Evolutionary conservation across 1,284 basidiomycete genomes (phyloP), one percentile per base, ranked within the genome.

Genomic region (Vanrija sp.): DNA sequence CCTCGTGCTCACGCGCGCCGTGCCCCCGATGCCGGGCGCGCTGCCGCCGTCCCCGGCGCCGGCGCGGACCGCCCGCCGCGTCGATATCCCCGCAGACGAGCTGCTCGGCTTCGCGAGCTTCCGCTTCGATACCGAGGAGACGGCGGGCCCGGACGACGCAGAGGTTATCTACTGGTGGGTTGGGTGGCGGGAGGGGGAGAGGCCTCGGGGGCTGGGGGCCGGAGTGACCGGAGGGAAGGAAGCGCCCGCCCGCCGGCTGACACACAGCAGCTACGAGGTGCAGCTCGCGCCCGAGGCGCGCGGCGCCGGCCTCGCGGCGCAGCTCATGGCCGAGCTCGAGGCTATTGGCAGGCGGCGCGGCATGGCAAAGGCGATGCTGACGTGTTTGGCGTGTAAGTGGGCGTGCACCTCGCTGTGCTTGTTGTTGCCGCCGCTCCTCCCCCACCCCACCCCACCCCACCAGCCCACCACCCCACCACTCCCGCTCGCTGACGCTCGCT

Each of bases 211-310:
- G n/a, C n/a, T n/a, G n/a, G n/a, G n/a, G n/a, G n/a, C n/a, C n/a
- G n/a, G n/a, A n/a, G n/a, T n/a, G n/a, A n/a, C n/a, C n/a, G n/a
- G n/a, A n/a, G n/a, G n/a, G n/a, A n/a, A n/a, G n/a, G n/a, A n/a
- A n/a, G n/a, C n/a, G n/a, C n/a, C n/a, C n/a, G n/a, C n/a, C n/a
- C n/a, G n/a, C n/a, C n/a, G n/a, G n/a, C n/a, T n/a, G n/a, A n/a
- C n/a, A n/a, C n/a, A n/a, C n/a, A n/a, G n/a, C n/a, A 76, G 74
- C 56, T 76, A 76, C 54, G 74, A 76, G 52, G 51, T 76, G 10
- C 74, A 76, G 46, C 53, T 76, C 8, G 26, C 52, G 0, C 44
- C 51, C 0, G 6, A n/a, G 0, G 61, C 58, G 0, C 54, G 69
- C 3, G 60, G 72, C 0, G 18, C 43, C 8, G 72, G 73, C 1